These are phyloP conservation scores for Fusarium buharicum DNA, from an alignment of 2,329 filamentous ascomycete genomes.

Conservation along the genomic window DNA sequence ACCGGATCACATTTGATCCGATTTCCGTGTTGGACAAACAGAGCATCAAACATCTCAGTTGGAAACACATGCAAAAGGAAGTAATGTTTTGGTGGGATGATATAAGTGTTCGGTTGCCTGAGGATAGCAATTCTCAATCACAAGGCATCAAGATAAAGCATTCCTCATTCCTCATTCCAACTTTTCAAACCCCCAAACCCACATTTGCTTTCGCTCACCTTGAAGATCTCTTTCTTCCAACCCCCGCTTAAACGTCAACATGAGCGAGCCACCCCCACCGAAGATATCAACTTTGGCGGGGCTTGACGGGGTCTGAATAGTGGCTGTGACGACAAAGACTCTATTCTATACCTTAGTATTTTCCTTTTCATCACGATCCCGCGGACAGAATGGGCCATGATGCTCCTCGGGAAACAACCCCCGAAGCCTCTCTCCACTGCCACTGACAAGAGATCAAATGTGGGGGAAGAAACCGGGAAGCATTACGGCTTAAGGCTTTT, in stretches of 20 bases:
- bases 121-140: conserved; percentile 6
- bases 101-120: conserved; percentile 11
- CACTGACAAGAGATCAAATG: conserved; percentile 18
- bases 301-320: conserved; percentile 12
- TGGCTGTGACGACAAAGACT: conserved; percentile 27
- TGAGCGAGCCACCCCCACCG: conserved; percentile 44
- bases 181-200: conserved; percentile 30
- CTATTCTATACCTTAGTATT: no score
- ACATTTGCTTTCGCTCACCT: not conserved
- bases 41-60: no score
- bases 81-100: not conserved
- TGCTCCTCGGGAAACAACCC: conserved; percentile 25
- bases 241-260: conserved; percentile 39
- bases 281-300: conserved; percentile 24
- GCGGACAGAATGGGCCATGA: no score
- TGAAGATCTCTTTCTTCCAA: conserved; percentile 12
- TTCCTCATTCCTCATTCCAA: not conserved
- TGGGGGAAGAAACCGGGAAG: conserved; percentile 44
- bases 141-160: conserved; percentile 2
- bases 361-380: conserved; percentile 8
- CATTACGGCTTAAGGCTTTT: not conserved
- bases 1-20: conserved; percentile 35
- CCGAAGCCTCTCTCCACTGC: conserved; percentile 25
- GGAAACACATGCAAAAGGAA: not conserved
- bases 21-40: conserved; percentile 5